A percentile compares a stretch with the other conserved stretches of the same genome.
Conservation (phyloP, 2,329 filamentous ascomycete genomes). For the Xylariaceae sp. region DNA sequence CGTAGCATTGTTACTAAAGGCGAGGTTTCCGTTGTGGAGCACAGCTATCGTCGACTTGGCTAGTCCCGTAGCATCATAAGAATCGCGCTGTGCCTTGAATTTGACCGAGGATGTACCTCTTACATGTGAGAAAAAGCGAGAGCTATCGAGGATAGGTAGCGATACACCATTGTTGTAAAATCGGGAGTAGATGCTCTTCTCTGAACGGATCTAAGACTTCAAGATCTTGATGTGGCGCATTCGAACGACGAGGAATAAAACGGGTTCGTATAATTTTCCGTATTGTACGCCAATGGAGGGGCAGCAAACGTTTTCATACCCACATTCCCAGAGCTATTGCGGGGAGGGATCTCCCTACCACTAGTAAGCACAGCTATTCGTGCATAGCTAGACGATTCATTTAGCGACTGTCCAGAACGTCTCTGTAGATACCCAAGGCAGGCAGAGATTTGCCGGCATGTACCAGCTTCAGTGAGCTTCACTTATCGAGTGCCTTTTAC, state of each 20-base stretch:
- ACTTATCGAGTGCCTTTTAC: too few species aligned
- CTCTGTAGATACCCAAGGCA: too few species aligned
- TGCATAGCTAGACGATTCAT: too few species aligned
- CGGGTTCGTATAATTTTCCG: too few species aligned
- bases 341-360: neutral
- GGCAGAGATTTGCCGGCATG: too few species aligned
- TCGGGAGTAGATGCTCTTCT: too few species aligned
- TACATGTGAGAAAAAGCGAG: neutral
- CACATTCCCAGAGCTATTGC: slow-evolving; percentile 17
- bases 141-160: neutral
- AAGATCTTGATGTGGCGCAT: too few species aligned
- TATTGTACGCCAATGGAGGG: neutral
- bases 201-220: too few species aligned
- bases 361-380: neutral
- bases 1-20: neutral
- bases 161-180: too few species aligned
- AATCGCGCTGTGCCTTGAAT: slow-evolving; percentile 3
- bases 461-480: too few species aligned
- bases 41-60: neutral
- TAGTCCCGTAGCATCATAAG: slow-evolving; percentile 5
- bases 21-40: slow-evolving; percentile 10
- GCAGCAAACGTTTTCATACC: slow-evolving; percentile 23
- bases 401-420: too few species aligned
- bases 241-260: too few species aligned
- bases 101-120: slow-evolving; percentile 6